Base-by-base conservation (phyloP, 768 basidiomycete genomes). In the Lentinula detonsa region DNA sequence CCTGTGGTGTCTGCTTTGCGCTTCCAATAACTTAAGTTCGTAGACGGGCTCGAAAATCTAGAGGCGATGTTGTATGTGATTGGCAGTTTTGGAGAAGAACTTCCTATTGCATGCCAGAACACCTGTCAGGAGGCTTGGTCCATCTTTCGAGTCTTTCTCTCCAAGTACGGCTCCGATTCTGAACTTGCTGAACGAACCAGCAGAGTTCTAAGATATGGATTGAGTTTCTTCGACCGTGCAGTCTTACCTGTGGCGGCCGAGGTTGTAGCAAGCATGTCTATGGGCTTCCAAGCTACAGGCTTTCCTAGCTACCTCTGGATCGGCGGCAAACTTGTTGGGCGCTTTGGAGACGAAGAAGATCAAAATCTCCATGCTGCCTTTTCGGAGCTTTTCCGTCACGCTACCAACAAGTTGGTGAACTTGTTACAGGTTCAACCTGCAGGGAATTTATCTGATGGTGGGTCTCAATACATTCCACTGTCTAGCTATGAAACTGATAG, bases 241-340 rank as follows among this genome's bases (percentile, higher is more conserved):
- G 82, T 85, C 8, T 77, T 90, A 49, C 74, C 86, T 4, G 77
- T 97, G 53, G 82, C 90, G 8, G 82, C 91, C 23, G 77, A 86
- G 0, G 79, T 95, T 2, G 73, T 96, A 50, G 79, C 80, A 6
- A 82, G 92, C 55, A 90, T 98, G 90, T 81, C 86, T 1, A 68
- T 80, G 7, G 81, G 83, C 6, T 99, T 98, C 68, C 91, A 93
- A 66, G 73, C 77, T 9, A 92, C 90, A 9, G 91, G 90, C 0
- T 85, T 87, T 68, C 82, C 95, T 10, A 88, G 90, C 64, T 98
- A 93, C 73, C 72, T 98, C 21, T 99, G 97, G 97, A 91, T 98
- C 61, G 87, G 86, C 34, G 91, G 93, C 48, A 98, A 98, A 73
- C 73, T 91, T 31, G 81, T 93, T n/a, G 78, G 79, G 35, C 81